Conservation (phyloP, 768 basidiomycete species). For the Boletellus sp. region DNA sequence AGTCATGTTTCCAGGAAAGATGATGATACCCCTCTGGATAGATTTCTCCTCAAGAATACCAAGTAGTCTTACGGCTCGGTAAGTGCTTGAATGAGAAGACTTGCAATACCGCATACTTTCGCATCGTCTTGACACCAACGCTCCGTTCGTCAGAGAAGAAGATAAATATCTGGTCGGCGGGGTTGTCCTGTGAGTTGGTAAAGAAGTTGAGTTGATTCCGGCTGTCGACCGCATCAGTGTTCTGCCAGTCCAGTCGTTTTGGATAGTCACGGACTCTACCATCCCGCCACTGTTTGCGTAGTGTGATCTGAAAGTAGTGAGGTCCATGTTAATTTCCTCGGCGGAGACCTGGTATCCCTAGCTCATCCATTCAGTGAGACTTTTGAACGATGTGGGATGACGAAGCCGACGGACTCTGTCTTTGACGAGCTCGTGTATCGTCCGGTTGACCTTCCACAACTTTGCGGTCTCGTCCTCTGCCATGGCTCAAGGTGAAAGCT, state of each 20-base stretch:
- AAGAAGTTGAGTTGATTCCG: slow-evolving; percentile 89
- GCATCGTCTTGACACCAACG: slow-evolving; percentile 96
- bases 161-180: slow-evolving; percentile 80
- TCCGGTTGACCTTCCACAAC: slow-evolving; percentile 94
- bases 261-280: slow-evolving; percentile 69
- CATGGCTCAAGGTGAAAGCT: slow-evolving; percentile 43
- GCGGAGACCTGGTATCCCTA: slow-evolving; percentile 93
- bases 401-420: slow-evolving; percentile 65
- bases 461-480: slow-evolving; percentile 80
- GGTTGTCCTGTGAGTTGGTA: slow-evolving; percentile 65
- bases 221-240: slow-evolving; percentile 40
- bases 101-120: slow-evolving; percentile 61
- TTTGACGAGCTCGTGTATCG: slow-evolving; percentile 92
- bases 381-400: slow-evolving; percentile 3
- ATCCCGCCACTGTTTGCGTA: slow-evolving; percentile 72
- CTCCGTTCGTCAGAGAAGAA: slow-evolving; percentile 96
- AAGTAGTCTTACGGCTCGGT: slow-evolving; percentile 59
- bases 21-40: slow-evolving; percentile 88
- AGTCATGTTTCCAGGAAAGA: slow-evolving; percentile 95
- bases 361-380: slow-evolving; percentile 18
- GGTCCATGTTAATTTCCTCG: slow-evolving; percentile 89
- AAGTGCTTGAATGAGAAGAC: slow-evolving; percentile 3
- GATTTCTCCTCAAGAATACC: slow-evolving; percentile 87
- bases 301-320: slow-evolving; percentile 66
- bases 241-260: slow-evolving; percentile 1